Evolutionary conservation across 176 grass and related monocot species (phyloP).

Genomic region (Eleusine coracana): DNA sequence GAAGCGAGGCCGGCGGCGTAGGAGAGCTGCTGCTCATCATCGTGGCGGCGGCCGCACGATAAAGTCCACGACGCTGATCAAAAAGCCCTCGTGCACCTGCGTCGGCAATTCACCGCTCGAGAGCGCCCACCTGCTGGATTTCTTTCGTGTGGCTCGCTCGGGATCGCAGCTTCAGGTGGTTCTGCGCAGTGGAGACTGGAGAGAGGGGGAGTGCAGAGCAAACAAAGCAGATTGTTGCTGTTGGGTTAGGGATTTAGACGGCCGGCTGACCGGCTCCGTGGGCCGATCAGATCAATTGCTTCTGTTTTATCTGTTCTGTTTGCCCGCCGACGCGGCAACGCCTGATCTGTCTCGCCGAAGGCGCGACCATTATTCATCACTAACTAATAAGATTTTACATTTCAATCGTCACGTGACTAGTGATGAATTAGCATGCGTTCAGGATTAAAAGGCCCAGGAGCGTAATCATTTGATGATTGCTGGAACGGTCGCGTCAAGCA

Average conservation of each 20-base stretch:
- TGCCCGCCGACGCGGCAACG: not conserved
- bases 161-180: slow-evolving; percentile 17
- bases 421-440: not conserved
- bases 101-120: not conserved
- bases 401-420: not conserved
- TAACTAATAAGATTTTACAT: not conserved
- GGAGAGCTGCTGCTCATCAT: slow-evolving; percentile 49
- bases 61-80: slow-evolving; percentile 13
- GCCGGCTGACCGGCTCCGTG: not conserved
- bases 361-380: not conserved
- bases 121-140: not conserved
- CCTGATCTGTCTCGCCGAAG: no score
- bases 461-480: not conserved
- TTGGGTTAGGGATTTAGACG: not conserved
- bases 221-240: slow-evolving; percentile 27
- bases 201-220: slow-evolving; percentile 31
- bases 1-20: slow-evolving; percentile 33
- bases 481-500: not conserved
- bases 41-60: not conserved
- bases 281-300: not conserved
- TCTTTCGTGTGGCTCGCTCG: not conserved
- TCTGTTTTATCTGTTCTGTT: not conserved
- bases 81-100: not conserved
- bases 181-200: not conserved
- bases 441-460: not conserved